phyloP scores from a whole-genome alignment of 176 grass and related monocot species.

The Typha latifolia region DNA sequence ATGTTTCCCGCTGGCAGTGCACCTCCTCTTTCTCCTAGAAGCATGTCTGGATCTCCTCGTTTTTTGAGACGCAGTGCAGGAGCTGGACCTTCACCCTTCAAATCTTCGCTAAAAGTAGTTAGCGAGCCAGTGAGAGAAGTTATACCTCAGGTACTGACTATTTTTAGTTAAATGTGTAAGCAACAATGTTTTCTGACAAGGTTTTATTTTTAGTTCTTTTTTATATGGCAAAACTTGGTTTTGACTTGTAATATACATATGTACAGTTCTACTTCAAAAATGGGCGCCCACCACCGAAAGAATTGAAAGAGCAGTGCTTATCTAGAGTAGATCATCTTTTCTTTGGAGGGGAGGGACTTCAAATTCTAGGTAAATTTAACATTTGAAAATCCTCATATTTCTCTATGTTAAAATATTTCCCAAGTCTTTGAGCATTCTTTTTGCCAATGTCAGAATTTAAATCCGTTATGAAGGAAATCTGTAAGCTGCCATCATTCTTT shows the following conservation, averaged over 20 bases:
- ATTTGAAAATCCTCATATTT: slow-evolving; percentile 7
- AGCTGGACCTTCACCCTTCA: slow-evolving; percentile 72
- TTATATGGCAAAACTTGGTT: slow-evolving; percentile 16
- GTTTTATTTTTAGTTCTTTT: neutral
- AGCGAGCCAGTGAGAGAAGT: slow-evolving; percentile 88
- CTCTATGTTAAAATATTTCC: slow-evolving; percentile 1
- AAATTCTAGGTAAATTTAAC: slow-evolving; percentile 52
- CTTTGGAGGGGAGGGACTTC: slow-evolving; percentile 83
- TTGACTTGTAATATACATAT: slow-evolving; percentile 15
- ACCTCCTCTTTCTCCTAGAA: slow-evolving; percentile 94
- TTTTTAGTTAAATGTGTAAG: neutral
- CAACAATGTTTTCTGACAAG: neutral
- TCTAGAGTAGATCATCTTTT: slow-evolving; percentile 87
- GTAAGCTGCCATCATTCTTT: slow-evolving; percentile 86
- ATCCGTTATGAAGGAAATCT: slow-evolving; percentile 84
- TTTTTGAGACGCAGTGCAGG: slow-evolving; percentile 53
- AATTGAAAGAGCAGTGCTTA: slow-evolving; percentile 84
- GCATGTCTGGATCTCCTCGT: slow-evolving; percentile 80
- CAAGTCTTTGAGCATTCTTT: slow-evolving; percentile 26
- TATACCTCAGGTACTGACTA: slow-evolving; percentile 78
- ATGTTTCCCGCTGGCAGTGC: slow-evolving; percentile 96
- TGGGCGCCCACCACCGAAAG: slow-evolving; percentile 72
- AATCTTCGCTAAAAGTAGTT: slow-evolving; percentile 91
- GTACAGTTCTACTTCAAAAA: slow-evolving; percentile 94
- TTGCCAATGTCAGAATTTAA: slow-evolving; percentile 70